phyloP scores from a whole-genome alignment of 306 rosid species.

The barrel medic (Medicago truncatula) region MtrunA17r5.0-ANR NC_053049.1:16664001-16664500 shows the following conservation, averaged over 20 bases:
- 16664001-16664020: slow-evolving; percentile 25
- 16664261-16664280: slow-evolving; percentile 96
- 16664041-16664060: slow-evolving; percentile 15
- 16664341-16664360: slow-evolving; percentile 56
- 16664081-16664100: neutral
- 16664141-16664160: slow-evolving; percentile 91
- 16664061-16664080: slow-evolving; percentile 40
- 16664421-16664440: slow-evolving; percentile 85
- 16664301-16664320: slow-evolving; percentile 92
- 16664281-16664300: slow-evolving; percentile 94
- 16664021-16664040: slow-evolving; percentile 29
- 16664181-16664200: slow-evolving; percentile 70
- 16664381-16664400: slow-evolving; percentile 80
- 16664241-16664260: slow-evolving; percentile 95
- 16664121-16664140: slow-evolving; percentile 57
- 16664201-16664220: slow-evolving; percentile 74
- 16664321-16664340: slow-evolving; percentile 90
- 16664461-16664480: slow-evolving; percentile 77
- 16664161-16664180: slow-evolving; percentile 74
- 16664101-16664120: slow-evolving; percentile 41
- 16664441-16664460: slow-evolving; percentile 99
- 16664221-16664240: slow-evolving; percentile 90
- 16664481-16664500: slow-evolving; percentile 60
- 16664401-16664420: slow-evolving; percentile 79
- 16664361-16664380: slow-evolving; percentile 54